A percentile compares a stretch with the other conserved stretches of the same genome.
Evolutionary conservation across 2,329 filamentous ascomycete genomes (phyloP).

Genomic region (Xylaria sp.): DNA sequence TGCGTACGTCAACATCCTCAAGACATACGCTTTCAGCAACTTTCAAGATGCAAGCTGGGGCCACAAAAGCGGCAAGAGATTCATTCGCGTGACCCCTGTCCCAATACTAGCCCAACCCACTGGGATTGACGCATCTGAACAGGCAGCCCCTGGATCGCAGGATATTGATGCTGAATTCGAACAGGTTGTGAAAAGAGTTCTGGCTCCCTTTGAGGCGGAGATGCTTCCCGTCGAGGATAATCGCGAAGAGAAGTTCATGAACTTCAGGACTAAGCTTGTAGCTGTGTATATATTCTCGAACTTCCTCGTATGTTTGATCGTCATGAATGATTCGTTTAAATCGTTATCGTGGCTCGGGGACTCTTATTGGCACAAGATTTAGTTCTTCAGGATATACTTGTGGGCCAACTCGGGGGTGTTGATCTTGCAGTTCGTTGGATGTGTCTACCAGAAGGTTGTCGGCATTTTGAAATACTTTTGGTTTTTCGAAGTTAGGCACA

Average conservation of each 20-base stretch:
- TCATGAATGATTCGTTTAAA: not conserved
- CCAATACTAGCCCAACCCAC: not conserved
- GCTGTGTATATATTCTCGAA: not conserved
- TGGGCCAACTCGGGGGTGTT: not conserved
- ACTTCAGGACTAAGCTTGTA: not conserved
- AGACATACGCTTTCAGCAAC: not conserved
- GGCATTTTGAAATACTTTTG: not conserved
- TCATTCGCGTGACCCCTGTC: not conserved
- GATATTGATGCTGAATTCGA: not conserved
- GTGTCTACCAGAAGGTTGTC: not conserved
- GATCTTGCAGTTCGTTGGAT: not conserved
- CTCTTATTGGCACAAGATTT: not conserved
- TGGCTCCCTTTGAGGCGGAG: not conserved
- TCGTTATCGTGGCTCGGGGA: not conserved
- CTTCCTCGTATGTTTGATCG: not conserved
- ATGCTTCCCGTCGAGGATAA: not conserved
- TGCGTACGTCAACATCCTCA: not conserved
- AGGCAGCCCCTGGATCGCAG: not conserved
- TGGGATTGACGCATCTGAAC: not conserved
- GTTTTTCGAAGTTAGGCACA: not conserved
- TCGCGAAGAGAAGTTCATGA: not conserved
- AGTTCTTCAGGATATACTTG: not conserved
- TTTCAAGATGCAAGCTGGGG: not conserved
- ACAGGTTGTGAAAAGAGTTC: not conserved
- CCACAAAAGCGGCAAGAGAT: not conserved